Percentiles rank a stretch among this genome's conserved stretches.
Conservation (phyloP, 306 rosid genomes). For the Trichosanthes cucumerina region DNA sequence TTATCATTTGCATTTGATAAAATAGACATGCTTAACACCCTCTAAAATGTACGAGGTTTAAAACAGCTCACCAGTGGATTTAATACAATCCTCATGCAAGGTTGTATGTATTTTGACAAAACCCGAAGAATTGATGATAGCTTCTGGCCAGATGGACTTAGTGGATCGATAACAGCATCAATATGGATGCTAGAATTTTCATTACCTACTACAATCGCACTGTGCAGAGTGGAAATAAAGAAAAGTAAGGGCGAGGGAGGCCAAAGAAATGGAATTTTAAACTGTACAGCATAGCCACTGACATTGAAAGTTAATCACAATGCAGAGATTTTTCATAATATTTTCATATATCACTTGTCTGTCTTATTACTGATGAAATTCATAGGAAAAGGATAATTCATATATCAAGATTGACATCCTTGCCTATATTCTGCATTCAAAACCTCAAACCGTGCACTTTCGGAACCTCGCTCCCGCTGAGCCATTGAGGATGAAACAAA, state of each 20-base stretch:
- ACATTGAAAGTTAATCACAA: neutral
- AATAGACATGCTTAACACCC: neutral
- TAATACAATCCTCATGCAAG: slow-evolving; percentile 92
- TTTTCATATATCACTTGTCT: neutral
- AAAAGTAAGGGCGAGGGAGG: slow-evolving; percentile 11
- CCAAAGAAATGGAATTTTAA: slow-evolving; percentile 12
- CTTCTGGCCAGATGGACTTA: slow-evolving; percentile 88
- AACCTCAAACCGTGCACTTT: slow-evolving; percentile 80
- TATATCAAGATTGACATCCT: slow-evolving; percentile 2
- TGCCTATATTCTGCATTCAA: slow-evolving; percentile 69
- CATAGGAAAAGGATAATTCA: slow-evolving; percentile 7
- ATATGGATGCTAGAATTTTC: slow-evolving; percentile 79
- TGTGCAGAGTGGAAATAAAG: slow-evolving; percentile 28
- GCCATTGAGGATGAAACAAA: slow-evolving; percentile 81
- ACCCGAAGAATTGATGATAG: slow-evolving; percentile 76
- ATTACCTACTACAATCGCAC: slow-evolving; percentile 65
- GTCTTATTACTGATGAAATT: neutral
- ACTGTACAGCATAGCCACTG: neutral
- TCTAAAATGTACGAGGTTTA: neutral
- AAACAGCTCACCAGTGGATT: slow-evolving; percentile 78
- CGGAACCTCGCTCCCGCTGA: slow-evolving; percentile 68
- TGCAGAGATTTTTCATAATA: neutral
- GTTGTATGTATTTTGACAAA: slow-evolving; percentile 68
- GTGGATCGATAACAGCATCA: slow-evolving; percentile 89
- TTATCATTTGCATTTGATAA: neutral